Evolutionary conservation across 139 green algal species (phyloP).

Genomic region (Chlorella ohadii): DNA sequence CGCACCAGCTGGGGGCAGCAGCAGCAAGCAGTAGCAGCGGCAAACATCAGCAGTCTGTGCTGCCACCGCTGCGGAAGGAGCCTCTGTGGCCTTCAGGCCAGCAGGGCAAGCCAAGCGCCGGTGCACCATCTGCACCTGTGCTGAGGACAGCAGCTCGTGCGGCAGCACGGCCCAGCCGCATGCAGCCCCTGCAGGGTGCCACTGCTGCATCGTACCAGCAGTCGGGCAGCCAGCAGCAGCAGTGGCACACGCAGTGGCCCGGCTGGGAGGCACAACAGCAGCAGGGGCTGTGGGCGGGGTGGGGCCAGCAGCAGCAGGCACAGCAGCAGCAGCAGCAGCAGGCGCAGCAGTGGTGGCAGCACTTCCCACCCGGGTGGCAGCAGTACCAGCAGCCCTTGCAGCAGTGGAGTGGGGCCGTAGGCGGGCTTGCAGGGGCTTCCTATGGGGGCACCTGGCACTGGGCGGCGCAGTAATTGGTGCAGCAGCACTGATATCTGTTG

Average conservation of each 20-base stretch:
- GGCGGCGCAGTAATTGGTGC: too few species aligned
- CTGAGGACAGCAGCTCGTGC: constrained; percentile 12
- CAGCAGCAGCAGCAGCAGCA: neutral
- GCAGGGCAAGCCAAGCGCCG: neutral
- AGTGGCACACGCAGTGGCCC: neutral
- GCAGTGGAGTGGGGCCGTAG: too few species aligned
- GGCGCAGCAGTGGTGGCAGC: neutral
- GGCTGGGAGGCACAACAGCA: neutral
- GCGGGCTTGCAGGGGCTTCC: too few species aligned
- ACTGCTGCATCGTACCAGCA: neutral
- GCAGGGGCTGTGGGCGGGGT: neutral
- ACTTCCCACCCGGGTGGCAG: too few species aligned
- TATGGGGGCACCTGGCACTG: too few species aligned
- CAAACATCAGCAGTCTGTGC: neutral
- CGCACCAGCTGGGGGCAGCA: too few species aligned
- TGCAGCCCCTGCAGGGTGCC: neutral
- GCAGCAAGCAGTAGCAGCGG: too few species aligned
- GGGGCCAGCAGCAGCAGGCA: neutral
- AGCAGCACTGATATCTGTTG: too few species aligned
- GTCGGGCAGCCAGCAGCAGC: neutral
- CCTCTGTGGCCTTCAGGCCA: neutral
- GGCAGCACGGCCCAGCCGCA: neutral
- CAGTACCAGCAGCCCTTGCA: too few species aligned
- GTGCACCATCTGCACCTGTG: neutral
- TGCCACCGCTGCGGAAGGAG: neutral